A percentile compares a stretch with the other conserved stretches of the same genome.
Evolutionary conservation across 495 filamentous ascomycete genomes (phyloP).

Genomic region (Neurospora intermedia): DNA sequence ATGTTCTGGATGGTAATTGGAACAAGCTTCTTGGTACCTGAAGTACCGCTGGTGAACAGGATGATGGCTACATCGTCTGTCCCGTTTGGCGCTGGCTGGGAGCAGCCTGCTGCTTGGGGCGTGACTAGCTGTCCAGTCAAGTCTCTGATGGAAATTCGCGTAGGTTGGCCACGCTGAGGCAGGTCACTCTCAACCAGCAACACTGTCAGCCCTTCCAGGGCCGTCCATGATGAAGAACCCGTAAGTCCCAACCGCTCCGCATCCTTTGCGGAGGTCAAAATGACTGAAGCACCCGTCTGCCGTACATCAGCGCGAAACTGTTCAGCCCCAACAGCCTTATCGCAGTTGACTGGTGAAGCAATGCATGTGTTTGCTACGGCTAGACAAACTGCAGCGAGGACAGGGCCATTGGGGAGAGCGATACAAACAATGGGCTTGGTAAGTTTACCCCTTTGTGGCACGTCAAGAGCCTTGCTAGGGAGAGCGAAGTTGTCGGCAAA

Average conservation of each 20-base stretch:
- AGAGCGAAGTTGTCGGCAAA: neutral
- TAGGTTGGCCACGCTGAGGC: neutral
- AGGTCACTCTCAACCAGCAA: neutral
- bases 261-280: conserved; percentile 8
- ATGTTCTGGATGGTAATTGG: conserved; percentile 29
- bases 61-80: conserved; percentile 29
- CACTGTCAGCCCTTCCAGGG: neutral
- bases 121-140: neutral
- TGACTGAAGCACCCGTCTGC: conserved; percentile 7
- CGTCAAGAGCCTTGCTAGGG: neutral
- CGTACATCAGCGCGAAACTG: conserved; percentile 15
- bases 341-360: conserved; percentile 23
- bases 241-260: conserved; percentile 5
- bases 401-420: conserved; percentile 25
- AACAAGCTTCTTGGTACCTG: conserved; percentile 36
- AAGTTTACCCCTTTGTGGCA: neutral
- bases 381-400: conserved; percentile 21
- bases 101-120: neutral
- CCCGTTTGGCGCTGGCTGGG: conserved; percentile 3
- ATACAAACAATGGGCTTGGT: conserved; percentile 24
- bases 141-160: neutral
- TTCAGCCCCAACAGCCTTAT: conserved; percentile 12
- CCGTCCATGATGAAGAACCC: neutral
- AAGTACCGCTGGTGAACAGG: conserved; percentile 38
- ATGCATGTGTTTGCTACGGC: conserved; percentile 22